A percentile compares a stretch with the other conserved stretches of the same genome.
These are phyloP conservation scores for Sambucus nigra DNA, from an alignment of 129 eudicot genomes.

Conservation along the genomic window DNA sequence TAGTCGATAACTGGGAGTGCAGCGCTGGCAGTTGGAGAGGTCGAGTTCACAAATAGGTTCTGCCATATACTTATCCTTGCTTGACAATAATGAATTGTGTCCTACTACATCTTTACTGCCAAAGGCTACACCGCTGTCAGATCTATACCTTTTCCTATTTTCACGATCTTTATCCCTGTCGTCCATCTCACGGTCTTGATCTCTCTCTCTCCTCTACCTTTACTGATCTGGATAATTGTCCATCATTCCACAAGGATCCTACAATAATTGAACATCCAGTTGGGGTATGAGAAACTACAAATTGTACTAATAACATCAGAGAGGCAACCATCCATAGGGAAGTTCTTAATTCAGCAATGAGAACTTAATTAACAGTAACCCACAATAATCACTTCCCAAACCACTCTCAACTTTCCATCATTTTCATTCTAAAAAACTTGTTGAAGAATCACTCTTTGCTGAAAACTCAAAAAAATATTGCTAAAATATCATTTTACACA, in stretches of 20 bases:
- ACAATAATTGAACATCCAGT: too few relatives aligned
- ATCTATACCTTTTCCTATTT: constrained; percentile 37
- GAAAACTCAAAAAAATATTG: too few relatives aligned
- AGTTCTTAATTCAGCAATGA: too few relatives aligned
- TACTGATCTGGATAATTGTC: constrained; percentile 22
- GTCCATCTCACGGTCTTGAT: constrained; percentile 29
- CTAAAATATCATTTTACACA: too few relatives aligned
- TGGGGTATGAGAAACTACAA: constrained; percentile 1
- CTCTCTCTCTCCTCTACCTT: constrained; percentile 30
- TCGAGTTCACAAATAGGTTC: constrained; percentile 90
- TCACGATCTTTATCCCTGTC: constrained; percentile 38
- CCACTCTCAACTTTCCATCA: too few relatives aligned
- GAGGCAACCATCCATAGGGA: too few relatives aligned
- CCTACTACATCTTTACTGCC: constrained; percentile 38
- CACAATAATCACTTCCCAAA: too few relatives aligned
- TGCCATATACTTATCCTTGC: too few relatives aligned
- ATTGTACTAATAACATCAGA: too few relatives aligned
- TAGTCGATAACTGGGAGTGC: constrained; percentile 93
- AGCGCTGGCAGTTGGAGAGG: constrained; percentile 73
- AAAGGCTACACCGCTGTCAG: constrained; percentile 28
- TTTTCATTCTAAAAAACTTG: too few relatives aligned
- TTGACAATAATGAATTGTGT: constrained; percentile 34
- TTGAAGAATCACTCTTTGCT: too few relatives aligned
- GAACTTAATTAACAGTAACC: too few relatives aligned
- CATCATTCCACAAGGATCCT: constrained; percentile 49